phyloP scores from a whole-genome alignment of 225 moss, liverwort and hornwort genomes.

The Pseudisothecium myosuroides region DNA sequence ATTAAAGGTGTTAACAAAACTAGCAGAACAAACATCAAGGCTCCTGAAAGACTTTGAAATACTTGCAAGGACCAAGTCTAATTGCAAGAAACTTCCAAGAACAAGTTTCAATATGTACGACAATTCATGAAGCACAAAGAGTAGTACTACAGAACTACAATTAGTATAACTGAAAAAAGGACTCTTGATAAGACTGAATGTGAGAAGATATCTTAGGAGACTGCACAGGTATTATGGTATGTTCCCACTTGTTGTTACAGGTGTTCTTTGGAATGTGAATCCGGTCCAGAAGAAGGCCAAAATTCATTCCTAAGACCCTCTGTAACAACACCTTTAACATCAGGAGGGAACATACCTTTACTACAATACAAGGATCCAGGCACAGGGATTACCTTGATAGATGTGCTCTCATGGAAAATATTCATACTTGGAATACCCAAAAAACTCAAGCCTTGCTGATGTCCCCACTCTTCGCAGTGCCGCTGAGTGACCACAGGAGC shows the following conservation, averaged over 20 bases:
- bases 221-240: background rate
- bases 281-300: too few species aligned
- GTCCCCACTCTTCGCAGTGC: conserved; percentile 72
- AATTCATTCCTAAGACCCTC: too few species aligned
- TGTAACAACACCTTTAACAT: too few species aligned
- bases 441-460: conserved; percentile 64
- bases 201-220: background rate
- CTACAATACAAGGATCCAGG: background rate
- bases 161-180: background rate
- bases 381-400: conserved; percentile 30
- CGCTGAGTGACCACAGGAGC: conserved; percentile 60
- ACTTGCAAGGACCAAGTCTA: background rate
- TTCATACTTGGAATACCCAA: conserved; percentile 53
- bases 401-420: conserved; percentile 55
- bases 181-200: background rate
- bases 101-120: background rate
- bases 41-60: background rate
- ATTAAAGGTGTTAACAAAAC: background rate
- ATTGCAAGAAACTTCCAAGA: background rate
- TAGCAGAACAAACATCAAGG: background rate
- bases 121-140: background rate
- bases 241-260: too few species aligned
- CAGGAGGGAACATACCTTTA: too few species aligned
- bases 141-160: background rate
- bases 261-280: too few species aligned